These are phyloP conservation scores for Metschnikowia continentalis DNA, from an alignment of 805 yeast species.

Conservation along the genomic window DNA sequence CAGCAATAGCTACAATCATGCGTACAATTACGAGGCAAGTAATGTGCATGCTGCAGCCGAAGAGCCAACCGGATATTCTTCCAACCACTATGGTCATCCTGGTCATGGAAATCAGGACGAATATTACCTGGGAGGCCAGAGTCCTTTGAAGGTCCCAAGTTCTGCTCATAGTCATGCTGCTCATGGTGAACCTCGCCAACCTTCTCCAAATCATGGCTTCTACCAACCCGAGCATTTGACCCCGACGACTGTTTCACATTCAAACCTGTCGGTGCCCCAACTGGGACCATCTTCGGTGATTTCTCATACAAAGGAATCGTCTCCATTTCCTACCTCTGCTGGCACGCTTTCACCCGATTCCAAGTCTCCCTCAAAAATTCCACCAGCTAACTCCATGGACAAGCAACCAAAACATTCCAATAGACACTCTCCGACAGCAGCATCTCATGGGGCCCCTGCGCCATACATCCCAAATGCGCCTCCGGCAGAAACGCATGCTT, in stretches of 20 bases:
- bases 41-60: not conserved
- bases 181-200: not conserved
- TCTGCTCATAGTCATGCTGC: not conserved
- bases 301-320: not conserved
- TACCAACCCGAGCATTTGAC: not conserved
- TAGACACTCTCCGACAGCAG: not conserved
- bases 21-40: not conserved
- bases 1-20: not conserved
- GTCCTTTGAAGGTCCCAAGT: not conserved
- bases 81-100: not conserved
- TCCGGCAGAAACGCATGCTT: not conserved
- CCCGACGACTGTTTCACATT: not conserved
- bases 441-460: not conserved
- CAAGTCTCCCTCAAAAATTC: not conserved
- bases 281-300: not conserved
- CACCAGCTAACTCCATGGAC: not conserved
- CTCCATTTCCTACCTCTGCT: not conserved
- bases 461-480: not conserved
- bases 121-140: not conserved
- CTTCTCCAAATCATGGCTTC: not conserved
- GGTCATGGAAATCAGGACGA: not conserved
- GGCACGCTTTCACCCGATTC: conserved; percentile 1
- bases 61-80: not conserved
- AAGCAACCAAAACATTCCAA: not conserved
- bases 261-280: not conserved